Percentiles rank a stretch among this genome's conserved stretches.
Evolutionary conservation across 2,329 filamentous ascomycete species (phyloP).

Genomic region (Alternaria dauci): DNA sequence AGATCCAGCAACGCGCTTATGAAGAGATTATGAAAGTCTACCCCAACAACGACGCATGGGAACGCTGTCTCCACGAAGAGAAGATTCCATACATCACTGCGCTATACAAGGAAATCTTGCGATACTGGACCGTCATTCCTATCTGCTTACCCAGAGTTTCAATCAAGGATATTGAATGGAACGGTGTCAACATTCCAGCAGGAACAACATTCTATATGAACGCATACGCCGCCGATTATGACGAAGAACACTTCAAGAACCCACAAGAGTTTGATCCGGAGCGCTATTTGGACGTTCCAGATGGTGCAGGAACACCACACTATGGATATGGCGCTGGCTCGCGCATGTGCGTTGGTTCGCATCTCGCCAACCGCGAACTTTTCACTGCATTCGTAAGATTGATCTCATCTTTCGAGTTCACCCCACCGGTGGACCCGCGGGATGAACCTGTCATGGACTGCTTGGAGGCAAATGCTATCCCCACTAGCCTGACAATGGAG

Average conservation of each 20-base stretch:
- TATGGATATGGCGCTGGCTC: conserved; percentile 59
- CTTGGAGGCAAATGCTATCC: conserved; percentile 57
- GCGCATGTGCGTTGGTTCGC: conserved; percentile 58
- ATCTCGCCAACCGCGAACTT: conserved; percentile 54
- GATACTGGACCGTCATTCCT: conserved; percentile 82
- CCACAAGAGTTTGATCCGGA: conserved; percentile 73
- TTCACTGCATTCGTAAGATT: conserved; percentile 59
- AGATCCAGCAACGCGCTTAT: conserved; percentile 74
- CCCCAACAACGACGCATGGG: conserved; percentile 78
- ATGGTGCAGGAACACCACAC: conserved; percentile 58
- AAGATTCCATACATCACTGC: conserved; percentile 80
- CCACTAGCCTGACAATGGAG: conserved; percentile 60
- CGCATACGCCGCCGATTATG: conserved; percentile 78
- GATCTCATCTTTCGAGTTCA: conserved; percentile 58
- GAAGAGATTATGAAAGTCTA: conserved; percentile 75
- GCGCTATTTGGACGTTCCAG: conserved; percentile 66
- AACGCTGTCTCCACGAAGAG: conserved; percentile 74
- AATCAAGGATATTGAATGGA: conserved; percentile 75
- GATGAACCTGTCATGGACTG: conserved; percentile 57
- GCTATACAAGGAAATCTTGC: conserved; percentile 78
- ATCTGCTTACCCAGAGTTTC: conserved; percentile 77
- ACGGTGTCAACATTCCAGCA: conserved; percentile 72
- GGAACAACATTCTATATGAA: conserved; percentile 83
- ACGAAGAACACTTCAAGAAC: conserved; percentile 71
- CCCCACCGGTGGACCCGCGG: conserved; percentile 50